Percentiles rank a stretch among this genome's conserved stretches.
phyloP scores from a whole-genome alignment of 2,329 filamentous ascomycete species.

The Pseudocercospora crystallina region DNA sequence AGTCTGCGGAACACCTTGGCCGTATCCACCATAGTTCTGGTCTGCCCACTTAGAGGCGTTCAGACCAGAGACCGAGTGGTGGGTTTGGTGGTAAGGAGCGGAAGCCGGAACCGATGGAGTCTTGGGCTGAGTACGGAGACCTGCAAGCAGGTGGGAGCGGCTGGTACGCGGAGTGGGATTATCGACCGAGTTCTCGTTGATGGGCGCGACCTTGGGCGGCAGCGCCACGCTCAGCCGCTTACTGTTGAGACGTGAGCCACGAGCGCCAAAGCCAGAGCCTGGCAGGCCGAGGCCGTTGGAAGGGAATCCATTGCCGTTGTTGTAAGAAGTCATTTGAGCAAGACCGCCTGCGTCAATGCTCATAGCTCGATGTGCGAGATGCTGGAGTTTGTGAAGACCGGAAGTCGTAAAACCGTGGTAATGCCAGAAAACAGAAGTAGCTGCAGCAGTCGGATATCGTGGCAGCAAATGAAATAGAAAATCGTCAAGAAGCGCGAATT shows the following conservation, averaged over 20 bases:
- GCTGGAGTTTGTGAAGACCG: constrained; percentile 18
- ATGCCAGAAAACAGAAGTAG: not conserved
- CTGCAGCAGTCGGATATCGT: constrained; percentile 10
- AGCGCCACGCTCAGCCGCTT: constrained; percentile 84
- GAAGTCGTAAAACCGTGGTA: constrained; percentile 25
- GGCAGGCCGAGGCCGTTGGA: constrained; percentile 73
- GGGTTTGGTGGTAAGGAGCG: constrained; percentile 59
- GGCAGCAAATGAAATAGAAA: constrained; percentile 14
- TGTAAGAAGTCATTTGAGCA: constrained; percentile 95
- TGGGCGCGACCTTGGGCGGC: constrained; percentile 64
- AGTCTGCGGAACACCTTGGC: constrained; percentile 57
- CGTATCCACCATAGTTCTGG: constrained; percentile 42
- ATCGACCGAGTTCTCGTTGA: constrained; percentile 67
- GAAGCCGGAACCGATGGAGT: constrained; percentile 69
- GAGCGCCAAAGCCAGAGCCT: constrained; percentile 77
- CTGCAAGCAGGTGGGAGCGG: constrained; percentile 89
- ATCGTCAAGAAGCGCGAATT: constrained; percentile 24
- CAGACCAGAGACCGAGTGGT: constrained; percentile 47
- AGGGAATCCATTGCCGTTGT: constrained; percentile 51
- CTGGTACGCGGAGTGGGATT: constrained; percentile 86
- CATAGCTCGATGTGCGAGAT: constrained; percentile 33
- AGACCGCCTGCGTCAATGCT: constrained; percentile 96
- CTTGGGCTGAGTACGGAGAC: constrained; percentile 90
- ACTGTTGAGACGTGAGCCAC: constrained; percentile 74
- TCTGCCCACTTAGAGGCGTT: constrained; percentile 50